Evolutionary conservation across 495 filamentous ascomycete genomes (phyloP).

Genomic region (Hypoxylon crocopeplum): DNA sequence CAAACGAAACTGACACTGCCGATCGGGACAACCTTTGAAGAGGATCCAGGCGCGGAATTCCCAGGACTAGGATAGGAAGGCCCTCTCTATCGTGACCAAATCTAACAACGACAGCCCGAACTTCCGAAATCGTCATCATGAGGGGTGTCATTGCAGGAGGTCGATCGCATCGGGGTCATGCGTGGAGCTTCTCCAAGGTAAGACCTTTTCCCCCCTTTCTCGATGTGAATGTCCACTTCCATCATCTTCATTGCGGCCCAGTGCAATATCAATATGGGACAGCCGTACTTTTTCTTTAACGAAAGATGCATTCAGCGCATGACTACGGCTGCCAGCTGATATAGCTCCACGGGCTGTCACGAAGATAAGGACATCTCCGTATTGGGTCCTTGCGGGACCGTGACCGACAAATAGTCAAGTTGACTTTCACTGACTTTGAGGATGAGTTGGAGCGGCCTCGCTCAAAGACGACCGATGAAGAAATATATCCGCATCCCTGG

Average conservation of each 20-base stretch:
- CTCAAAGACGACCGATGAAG: neutral
- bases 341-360: neutral
- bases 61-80: conserved; percentile 1
- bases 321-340: neutral
- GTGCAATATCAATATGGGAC: neutral
- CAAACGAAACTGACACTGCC: conserved; percentile 9
- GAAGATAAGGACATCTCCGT: neutral
- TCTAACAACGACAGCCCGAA: conserved; percentile 10
- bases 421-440: conserved; percentile 4
- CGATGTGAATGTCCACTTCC: neutral
- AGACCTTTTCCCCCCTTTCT: conserved; percentile 5
- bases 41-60: conserved; percentile 4
- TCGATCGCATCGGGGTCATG: conserved; percentile 35
- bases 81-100: conserved; percentile 10
- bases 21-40: conserved; percentile 6
- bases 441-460: neutral
- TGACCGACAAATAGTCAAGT: neutral
- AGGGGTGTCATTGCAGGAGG: conserved; percentile 43
- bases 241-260: neutral
- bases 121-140: conserved; percentile 33
- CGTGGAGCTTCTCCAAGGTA: conserved; percentile 49
- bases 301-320: neutral
- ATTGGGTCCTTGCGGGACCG: neutral
- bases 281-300: neutral
- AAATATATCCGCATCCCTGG: neutral